phyloP scores from a whole-genome alignment of 352 stramenopile species.

The Pythium plurisporium region DNA sequence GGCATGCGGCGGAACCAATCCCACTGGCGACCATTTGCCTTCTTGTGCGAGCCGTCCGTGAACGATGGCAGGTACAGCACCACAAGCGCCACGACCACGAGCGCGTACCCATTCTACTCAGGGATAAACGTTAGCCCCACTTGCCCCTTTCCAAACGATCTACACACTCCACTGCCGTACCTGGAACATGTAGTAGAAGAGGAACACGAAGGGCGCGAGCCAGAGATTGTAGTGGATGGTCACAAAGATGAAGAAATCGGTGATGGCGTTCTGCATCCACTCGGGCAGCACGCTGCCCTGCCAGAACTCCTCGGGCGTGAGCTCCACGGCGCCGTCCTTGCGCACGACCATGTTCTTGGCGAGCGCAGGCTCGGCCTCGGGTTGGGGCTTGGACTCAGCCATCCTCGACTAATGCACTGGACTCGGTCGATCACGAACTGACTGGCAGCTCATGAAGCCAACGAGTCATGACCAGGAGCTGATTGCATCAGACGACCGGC shows the following conservation, averaged over 20 bases:
- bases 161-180: slow-evolving; percentile 11
- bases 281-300: slow-evolving; percentile 32
- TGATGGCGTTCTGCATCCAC: slow-evolving; percentile 38
- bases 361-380: slow-evolving; percentile 11
- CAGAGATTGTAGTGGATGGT: slow-evolving; percentile 79
- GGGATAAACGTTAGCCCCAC: no score
- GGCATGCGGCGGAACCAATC: slow-evolving; percentile 34
- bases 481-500: neutral
- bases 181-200: slow-evolving; percentile 65
- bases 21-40: slow-evolving; percentile 47
- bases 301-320: slow-evolving; percentile 46
- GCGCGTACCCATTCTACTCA: slow-evolving; percentile 45
- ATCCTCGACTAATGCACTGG: neutral
- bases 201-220: slow-evolving; percentile 35
- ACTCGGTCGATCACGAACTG: neutral
- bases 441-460: neutral
- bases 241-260: slow-evolving; percentile 52
- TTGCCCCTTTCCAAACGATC: no score
- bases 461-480: neutral
- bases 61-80: slow-evolving; percentile 64
- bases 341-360: neutral
- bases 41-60: slow-evolving; percentile 49
- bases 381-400: neutral
- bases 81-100: slow-evolving; percentile 48
- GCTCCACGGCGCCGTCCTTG: slow-evolving; percentile 28